phyloP scores from a whole-genome alignment of 2,329 filamentous ascomycete genomes.

The Grosmannia clavigera region DNA sequence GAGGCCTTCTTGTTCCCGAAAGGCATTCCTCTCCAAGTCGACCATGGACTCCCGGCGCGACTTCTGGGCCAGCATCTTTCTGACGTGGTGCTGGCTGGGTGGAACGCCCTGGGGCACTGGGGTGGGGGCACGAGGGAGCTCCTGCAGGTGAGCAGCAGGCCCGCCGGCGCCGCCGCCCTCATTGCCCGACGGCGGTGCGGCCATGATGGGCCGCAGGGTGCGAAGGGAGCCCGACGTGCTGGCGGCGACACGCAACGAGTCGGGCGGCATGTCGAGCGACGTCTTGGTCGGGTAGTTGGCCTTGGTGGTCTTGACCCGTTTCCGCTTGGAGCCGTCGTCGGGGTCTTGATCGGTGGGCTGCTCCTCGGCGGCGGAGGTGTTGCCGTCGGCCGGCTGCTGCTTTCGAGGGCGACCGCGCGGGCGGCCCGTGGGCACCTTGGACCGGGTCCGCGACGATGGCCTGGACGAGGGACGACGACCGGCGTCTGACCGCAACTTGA shows the following conservation, averaged over 20 bases:
- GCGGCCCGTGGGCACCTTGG: constrained; percentile 36
- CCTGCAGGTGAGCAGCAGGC: constrained; percentile 46
- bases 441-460: constrained; percentile 44
- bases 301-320: constrained; percentile 68
- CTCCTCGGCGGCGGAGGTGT: constrained; percentile 64
- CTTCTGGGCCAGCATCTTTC: constrained; percentile 30
- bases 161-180: constrained; percentile 16
- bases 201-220: constrained; percentile 61
- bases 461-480: constrained; percentile 38
- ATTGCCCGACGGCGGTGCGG: constrained; percentile 26
- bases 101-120: constrained; percentile 48
- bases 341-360: constrained; percentile 34
- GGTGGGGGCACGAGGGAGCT: constrained; percentile 64
- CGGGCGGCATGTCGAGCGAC: constrained; percentile 55
- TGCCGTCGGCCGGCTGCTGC: constrained; percentile 41
- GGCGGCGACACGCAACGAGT: constrained; percentile 78
- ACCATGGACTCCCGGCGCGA: constrained; percentile 43
- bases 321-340: constrained; percentile 50
- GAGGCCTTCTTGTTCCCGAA: constrained; percentile 11
- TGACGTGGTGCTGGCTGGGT: constrained; percentile 14
- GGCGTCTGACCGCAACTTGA: constrained; percentile 14
- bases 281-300: constrained; percentile 44
- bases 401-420: constrained; percentile 45
- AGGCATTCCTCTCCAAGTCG: constrained; percentile 19
- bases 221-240: constrained; percentile 83